Base-by-base conservation (phyloP, 768 basidiomycete genomes). In the Agrocybe pediades region DNA sequence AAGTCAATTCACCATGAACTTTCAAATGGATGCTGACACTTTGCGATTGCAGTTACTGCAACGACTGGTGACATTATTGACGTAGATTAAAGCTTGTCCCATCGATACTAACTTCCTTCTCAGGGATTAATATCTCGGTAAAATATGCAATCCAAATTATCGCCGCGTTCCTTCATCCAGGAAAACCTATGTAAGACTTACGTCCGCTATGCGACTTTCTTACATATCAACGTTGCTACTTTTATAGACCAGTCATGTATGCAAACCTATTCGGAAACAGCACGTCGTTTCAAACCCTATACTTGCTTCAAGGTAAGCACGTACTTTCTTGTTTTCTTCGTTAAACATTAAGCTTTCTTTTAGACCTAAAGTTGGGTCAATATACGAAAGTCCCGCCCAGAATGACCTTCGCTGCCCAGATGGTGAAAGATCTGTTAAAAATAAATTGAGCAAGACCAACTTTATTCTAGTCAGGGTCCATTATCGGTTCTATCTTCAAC, bases 321-420 rank as follows among this genome's bases (percentile, higher is more conserved):
- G n/a, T 9, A 4, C 15, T 17, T 20, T 19, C 1, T 21, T 17
- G 17, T 33, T 36, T 9, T 9, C 5, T 21, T 47, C 23, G 11
- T 1, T 54, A 16, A 43, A 71, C 79, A 27, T 44, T 11, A 49
- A 41, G 19, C 17, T 4, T 40, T 36, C n/a, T 36, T n/a, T n/a
- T 13, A 51, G 84, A 87, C 63, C 68, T 90, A 56, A 92, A 91
- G 68, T 76, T 89, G 48, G 87, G 84, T 21, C 85, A 88, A 65
- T 82, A 84, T 62, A 70, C 79, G 0, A 86, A 87, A 65, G 77
- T 88, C 39, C 84, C 86, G 11, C 84, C 86, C 8, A 80, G 85
- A 7, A 74, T 77, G 42, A 82, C 84, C 61, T 84, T 87, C 62
- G 62, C 79, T 8, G 82, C 82, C 13, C 86, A 87, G 61, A 71